Conservation (phyloP, 2,329 filamentous ascomycete species). For the Botrytis paeoniae region DNA sequence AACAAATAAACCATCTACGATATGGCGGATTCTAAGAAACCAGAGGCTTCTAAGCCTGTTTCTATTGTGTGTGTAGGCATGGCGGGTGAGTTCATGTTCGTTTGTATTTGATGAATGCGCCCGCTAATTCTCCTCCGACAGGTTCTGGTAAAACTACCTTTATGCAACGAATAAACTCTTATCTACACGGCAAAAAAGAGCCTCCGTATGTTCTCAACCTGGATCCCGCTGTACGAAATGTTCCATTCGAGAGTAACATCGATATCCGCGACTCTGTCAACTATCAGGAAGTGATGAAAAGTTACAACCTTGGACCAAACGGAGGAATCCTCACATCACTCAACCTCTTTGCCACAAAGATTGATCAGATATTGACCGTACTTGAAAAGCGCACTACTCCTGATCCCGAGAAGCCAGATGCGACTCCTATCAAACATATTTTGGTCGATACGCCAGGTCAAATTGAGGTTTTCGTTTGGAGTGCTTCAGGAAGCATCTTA, state of each 20-base stretch:
- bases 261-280: slow-evolving; percentile 98
- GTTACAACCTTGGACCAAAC: slow-evolving; percentile 96
- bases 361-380: slow-evolving; percentile 87
- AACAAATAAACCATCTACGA: slow-evolving; percentile 6
- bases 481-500: slow-evolving; percentile 88
- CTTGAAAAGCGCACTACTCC: slow-evolving; percentile 82
- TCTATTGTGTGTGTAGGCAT: slow-evolving; percentile 94
- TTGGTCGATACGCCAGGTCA: slow-evolving; percentile 94
- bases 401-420: slow-evolving; percentile 56
- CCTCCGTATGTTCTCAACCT: slow-evolving; percentile 96
- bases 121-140: slow-evolving; percentile 37
- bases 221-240: slow-evolving; percentile 87
- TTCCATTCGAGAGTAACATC: slow-evolving; percentile 96
- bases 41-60: slow-evolving; percentile 52
- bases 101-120: background rate
- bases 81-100: slow-evolving; percentile 61
- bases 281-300: slow-evolving; percentile 99
- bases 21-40: slow-evolving; percentile 42
- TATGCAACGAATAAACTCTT: slow-evolving; percentile 95
- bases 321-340: slow-evolving; percentile 93
- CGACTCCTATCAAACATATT: slow-evolving; percentile 73
- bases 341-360: slow-evolving; percentile 96
- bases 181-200: slow-evolving; percentile 76
- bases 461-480: slow-evolving; percentile 99
- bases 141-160: slow-evolving; percentile 99